Conservation (phyloP, 495 filamentous ascomycete species). For the Hypoxylon rickii region DNA sequence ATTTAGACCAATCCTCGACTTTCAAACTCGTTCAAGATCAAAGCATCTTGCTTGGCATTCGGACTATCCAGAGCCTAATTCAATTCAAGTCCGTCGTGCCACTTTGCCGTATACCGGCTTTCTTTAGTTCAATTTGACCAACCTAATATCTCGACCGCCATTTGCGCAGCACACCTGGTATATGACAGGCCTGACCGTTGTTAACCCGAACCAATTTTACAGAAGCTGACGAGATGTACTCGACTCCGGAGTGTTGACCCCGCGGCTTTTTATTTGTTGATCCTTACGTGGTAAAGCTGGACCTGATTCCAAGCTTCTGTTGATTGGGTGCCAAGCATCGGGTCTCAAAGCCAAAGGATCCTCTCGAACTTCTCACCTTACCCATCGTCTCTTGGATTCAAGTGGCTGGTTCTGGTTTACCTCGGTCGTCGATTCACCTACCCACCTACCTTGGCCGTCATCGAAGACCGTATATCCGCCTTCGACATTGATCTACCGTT, state of each 20-base stretch:
- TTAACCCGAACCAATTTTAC: not conserved
- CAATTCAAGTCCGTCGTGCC: constrained; percentile 12
- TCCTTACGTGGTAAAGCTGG: constrained; percentile 8
- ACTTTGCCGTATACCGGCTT: constrained; percentile 11
- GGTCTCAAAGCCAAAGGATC: constrained; percentile 31
- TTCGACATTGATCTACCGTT: constrained; percentile 18
- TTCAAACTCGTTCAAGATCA: constrained; percentile 8
- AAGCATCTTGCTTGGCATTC: constrained; percentile 26
- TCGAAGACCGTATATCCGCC: constrained; percentile 19
- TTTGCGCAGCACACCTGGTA: no score
- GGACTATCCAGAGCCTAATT: constrained; percentile 26
- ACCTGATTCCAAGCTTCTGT: constrained; percentile 9
- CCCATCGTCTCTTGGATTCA: constrained; percentile 25
- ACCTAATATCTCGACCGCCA: constrained; percentile 10
- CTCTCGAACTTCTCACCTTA: constrained; percentile 31
- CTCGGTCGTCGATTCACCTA: constrained; percentile 11
- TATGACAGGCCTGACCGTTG: not conserved
- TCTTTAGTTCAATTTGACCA: constrained; percentile 25
- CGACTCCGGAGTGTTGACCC: constrained; percentile 10
- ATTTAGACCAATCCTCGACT: constrained; percentile 26
- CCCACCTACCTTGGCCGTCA: not conserved
- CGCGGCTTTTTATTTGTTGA: constrained; percentile 34
- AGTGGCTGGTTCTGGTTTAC: constrained; percentile 10
- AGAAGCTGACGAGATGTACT: constrained; percentile 2
- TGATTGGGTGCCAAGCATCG: constrained; percentile 33